Evolutionary conservation across 345 rosid species (phyloP), one percentile per base, ranked within the genome.

Genomic region (Trapa incisa): DNA sequence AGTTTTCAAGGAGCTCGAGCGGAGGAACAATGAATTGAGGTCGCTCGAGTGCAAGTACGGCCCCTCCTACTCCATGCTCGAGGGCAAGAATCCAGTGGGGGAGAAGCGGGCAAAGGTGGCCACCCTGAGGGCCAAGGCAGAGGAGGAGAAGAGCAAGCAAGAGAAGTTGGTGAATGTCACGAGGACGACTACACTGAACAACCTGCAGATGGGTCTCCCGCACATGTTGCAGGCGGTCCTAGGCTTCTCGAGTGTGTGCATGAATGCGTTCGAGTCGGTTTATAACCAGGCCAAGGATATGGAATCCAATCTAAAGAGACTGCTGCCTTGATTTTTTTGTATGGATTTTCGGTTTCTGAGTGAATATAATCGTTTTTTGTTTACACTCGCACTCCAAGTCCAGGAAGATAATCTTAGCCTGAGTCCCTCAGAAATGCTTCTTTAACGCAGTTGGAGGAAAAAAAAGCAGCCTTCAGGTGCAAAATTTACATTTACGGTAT

Each of bases 181-280:
- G 0, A 82, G 99, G 73, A 85, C 86, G 42, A 87, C 91, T 88
- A 94, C 97, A 7, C 52, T 89, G 58, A 88, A 88, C 67, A 90
- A 88, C 81, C 83, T 94, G 72, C 92, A 91, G 83, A 87, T 94
- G 97, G 95, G 95, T 15, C 86, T 94, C 62, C 95, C 99, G 0
- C 92, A 87, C 65, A 88, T 91, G 66, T 88, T 94, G 70, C 96
- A 94, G 71, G 96, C 97, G 0, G 80, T 91, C 72, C 95, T 83
- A 17, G 97, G 99, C 54, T 88, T 94, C 68, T 94, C 99, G 15
- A 90, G 96, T 58, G 95, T 94, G 60, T 94, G 97, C 61, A 91
- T 82, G 91, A 90, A 86, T 48, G 90, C 92, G 0, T 91, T 84
- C 3, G 97, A 94, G 81, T 83, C 84, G 12, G 85, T 91, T n/a